Evolutionary conservation across 371 early-diverging fungal species (phyloP).

Genomic region (Mucor sp.): DNA sequence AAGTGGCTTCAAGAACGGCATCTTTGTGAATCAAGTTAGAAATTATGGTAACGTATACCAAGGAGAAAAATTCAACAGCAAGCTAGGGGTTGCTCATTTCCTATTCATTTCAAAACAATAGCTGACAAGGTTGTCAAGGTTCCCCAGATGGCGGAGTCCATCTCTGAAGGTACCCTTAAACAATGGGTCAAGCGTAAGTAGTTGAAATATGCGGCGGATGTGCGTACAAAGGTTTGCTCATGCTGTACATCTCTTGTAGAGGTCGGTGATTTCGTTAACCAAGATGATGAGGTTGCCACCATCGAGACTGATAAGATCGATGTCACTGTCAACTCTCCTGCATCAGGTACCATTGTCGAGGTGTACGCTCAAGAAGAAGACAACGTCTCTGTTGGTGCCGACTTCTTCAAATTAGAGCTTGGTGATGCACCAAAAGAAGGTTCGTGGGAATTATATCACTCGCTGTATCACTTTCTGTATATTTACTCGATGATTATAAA

Average conservation of each 20-base stretch:
- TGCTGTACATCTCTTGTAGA: slow-evolving; percentile 48
- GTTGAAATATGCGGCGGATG: not conserved
- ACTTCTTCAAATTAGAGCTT: slow-evolving; percentile 90
- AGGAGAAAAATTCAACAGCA: not conserved
- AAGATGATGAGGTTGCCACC: slow-evolving; percentile 95
- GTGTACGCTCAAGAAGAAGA: slow-evolving; percentile 89
- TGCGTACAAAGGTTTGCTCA: not conserved
- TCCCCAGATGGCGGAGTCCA: slow-evolving; percentile 97
- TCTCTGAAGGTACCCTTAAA: slow-evolving; percentile 95
- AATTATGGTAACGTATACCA: slow-evolving; percentile 39
- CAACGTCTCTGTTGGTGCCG: slow-evolving; percentile 89
- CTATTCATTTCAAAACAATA: slow-evolving; percentile 17
- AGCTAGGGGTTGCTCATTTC: not conserved
- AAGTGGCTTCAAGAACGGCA: slow-evolving; percentile 10
- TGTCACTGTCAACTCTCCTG: slow-evolving; percentile 94
- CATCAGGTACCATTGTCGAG: slow-evolving; percentile 85
- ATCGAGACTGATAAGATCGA: slow-evolving; percentile 99
- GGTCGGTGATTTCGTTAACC: slow-evolving; percentile 92
- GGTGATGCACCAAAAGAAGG: slow-evolving; percentile 74
- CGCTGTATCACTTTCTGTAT: not conserved
- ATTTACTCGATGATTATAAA: not conserved
- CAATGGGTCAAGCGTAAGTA: slow-evolving; percentile 93
- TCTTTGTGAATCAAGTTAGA: slow-evolving; percentile 38
- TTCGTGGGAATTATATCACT: slow-evolving; percentile 19
- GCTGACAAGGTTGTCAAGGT: slow-evolving; percentile 86